A percentile compares a stretch with the other conserved stretches of the same genome.
Evolutionary conservation across 768 basidiomycete species (phyloP).

Genomic region (Leccinum longicurvipes): DNA sequence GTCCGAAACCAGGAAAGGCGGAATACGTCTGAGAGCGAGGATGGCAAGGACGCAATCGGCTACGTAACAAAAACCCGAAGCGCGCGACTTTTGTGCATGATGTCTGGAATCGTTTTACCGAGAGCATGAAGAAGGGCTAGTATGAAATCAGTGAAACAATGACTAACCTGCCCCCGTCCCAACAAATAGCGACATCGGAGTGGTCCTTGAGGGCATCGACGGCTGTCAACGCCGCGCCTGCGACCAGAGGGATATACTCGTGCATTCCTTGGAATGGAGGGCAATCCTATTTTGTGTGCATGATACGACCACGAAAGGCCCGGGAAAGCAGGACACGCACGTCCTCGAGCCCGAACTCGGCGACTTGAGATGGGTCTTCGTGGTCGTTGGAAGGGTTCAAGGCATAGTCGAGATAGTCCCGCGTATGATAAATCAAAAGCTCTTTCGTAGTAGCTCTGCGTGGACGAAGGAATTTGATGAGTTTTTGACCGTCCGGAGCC

Average conservation of each 20-base stretch:
- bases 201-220: constrained; percentile 53
- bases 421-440: constrained; percentile 64
- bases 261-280: constrained; percentile 69
- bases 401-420: constrained; percentile 65
- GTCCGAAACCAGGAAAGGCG: constrained; percentile 13
- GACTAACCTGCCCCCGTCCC: constrained; percentile 83
- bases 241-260: constrained; percentile 67
- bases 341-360: constrained; percentile 60
- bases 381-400: constrained; percentile 35
- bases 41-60: constrained; percentile 85
- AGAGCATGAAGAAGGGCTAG: not conserved
- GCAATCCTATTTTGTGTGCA: constrained; percentile 59
- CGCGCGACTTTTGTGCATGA: constrained; percentile 74
- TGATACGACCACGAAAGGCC: not conserved
- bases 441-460: constrained; percentile 52
- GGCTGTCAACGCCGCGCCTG: constrained; percentile 76
- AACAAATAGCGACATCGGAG: constrained; percentile 66
- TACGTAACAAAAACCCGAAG: constrained; percentile 93
- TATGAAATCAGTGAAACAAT: not conserved
- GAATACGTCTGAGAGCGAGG: constrained; percentile 55
- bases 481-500: constrained; percentile 19
- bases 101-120: constrained; percentile 46
- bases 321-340: constrained; percentile 31
- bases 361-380: constrained; percentile 13
- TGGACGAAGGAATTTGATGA: constrained; percentile 50